These are phyloP conservation scores for Globisporangium emineosum DNA, from an alignment of 352 stramenopile species.

Conservation along the genomic window DNA sequence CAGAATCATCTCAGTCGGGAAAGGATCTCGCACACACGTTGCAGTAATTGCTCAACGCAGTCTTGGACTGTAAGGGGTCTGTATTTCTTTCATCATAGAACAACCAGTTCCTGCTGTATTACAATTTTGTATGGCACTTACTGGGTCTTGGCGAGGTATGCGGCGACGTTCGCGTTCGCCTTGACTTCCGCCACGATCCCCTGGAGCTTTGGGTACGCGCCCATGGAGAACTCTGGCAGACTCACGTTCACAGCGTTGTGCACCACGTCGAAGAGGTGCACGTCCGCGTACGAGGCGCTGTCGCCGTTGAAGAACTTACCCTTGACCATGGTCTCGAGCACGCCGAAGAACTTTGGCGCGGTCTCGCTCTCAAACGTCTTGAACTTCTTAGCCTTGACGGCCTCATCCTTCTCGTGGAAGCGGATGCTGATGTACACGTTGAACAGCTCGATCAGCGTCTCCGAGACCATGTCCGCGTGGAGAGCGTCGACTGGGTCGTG, in stretches of 20 bases:
- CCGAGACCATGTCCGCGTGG: constrained; percentile 23
- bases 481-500: constrained; percentile 24
- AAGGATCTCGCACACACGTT: not conserved
- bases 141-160: constrained; percentile 30
- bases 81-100: not conserved
- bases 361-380: constrained; percentile 3
- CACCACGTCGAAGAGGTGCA: constrained; percentile 44
- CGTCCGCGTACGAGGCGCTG: constrained; percentile 33
- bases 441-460: constrained; percentile 17
- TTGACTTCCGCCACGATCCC: constrained; percentile 38
- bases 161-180: constrained; percentile 34
- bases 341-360: constrained; percentile 20
- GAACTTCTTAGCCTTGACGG: constrained; percentile 8
- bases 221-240: constrained; percentile 31
- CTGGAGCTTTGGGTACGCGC: constrained; percentile 39
- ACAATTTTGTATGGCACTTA: not conserved
- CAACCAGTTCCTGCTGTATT: not conserved
- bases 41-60: not conserved
- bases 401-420: constrained; percentile 33
- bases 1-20: not conserved
- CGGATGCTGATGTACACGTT: constrained; percentile 20
- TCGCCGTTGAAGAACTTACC: constrained; percentile 55
- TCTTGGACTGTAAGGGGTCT: not conserved
- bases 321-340: constrained; percentile 41
- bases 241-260: constrained; percentile 34